A percentile compares a stretch with the other conserved stretches of the same genome.
These are phyloP conservation scores for Nakazawaea laoshanensis DNA, from an alignment of 805 yeast genomes.

Conservation along the genomic window DNA sequence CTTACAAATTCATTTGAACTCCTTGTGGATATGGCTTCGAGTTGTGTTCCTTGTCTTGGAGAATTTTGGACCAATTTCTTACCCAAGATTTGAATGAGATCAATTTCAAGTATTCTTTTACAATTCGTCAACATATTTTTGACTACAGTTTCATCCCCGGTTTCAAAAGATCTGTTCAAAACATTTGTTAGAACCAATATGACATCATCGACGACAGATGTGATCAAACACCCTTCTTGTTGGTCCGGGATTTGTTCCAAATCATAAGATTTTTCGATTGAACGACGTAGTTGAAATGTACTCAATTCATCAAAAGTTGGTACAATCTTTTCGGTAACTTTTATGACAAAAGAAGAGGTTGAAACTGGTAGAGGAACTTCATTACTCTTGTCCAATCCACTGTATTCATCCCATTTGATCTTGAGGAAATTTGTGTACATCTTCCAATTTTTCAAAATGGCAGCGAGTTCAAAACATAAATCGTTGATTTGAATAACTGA, in stretches of 20 bases:
- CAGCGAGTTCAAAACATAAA: conserved; percentile 58
- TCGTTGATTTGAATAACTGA: conserved; percentile 63
- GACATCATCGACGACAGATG: conserved; percentile 83
- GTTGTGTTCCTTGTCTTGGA: conserved; percentile 25
- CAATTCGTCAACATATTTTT: conserved; percentile 46
- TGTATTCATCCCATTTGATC: conserved; percentile 52
- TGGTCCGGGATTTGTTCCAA: conserved; percentile 71
- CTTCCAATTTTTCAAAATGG: conserved; percentile 81
- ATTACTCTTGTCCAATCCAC: conserved; percentile 15
- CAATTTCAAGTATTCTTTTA: conserved; percentile 53
- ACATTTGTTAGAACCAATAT: conserved; percentile 65
- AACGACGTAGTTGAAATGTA: conserved; percentile 61
- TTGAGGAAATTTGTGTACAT: conserved; percentile 68
- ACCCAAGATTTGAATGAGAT: conserved; percentile 49
- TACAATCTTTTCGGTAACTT: conserved; percentile 41
- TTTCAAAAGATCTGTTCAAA: conserved; percentile 54
- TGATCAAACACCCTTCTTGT: conserved; percentile 32
- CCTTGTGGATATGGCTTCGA: conserved; percentile 7
- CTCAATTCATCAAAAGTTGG: conserved; percentile 60
- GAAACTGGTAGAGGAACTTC: conserved; percentile 42
- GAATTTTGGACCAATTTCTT: conserved; percentile 35
- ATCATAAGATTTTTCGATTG: conserved; percentile 73
- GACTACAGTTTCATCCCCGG: conserved; percentile 57
- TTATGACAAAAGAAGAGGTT: conserved; percentile 46
- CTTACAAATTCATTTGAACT: conserved; percentile 11